These are phyloP conservation scores for Protostelium mycophagum DNA, from an alignment of 78 protist genomes.

Conservation along the genomic window DNA sequence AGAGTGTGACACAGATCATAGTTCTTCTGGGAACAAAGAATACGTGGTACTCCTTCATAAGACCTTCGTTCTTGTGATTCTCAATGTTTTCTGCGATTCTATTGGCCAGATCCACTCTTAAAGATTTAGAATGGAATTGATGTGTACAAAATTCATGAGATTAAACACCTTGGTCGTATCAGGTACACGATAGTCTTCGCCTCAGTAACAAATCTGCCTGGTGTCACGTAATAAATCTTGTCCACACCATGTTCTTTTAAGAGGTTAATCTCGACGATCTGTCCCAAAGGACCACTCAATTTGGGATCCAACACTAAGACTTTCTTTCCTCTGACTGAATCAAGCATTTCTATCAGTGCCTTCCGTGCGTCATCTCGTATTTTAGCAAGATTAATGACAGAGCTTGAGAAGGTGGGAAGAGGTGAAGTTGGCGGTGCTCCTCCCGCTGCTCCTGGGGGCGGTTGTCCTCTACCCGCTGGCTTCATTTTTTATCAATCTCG, in stretches of 20 bases:
- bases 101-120: conserved; percentile 18
- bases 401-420: not conserved
- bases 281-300: conserved; percentile 76
- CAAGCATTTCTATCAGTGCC: not conserved
- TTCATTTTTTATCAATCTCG: no score
- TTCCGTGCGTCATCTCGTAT: not conserved
- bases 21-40: conserved; percentile 73
- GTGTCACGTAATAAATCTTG: conserved; percentile 55
- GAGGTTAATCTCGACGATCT: conserved; percentile 55
- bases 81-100: conserved; percentile 23
- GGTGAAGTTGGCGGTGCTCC: not conserved
- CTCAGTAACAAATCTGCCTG: conserved; percentile 43
- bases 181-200: conserved; percentile 51
- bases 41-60: conserved; percentile 33
- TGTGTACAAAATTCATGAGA: no score
- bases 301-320: conserved; percentile 81
- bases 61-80: conserved; percentile 15
- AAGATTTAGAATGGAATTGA: no score
- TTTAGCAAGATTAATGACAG: not conserved
- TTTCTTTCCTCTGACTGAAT: conserved; percentile 2
- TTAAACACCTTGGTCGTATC: conserved; percentile 55
- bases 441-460: not conserved
- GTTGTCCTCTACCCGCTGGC: not conserved
- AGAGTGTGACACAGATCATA: conserved; percentile 61
- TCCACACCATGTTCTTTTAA: conserved; percentile 81